Conservation (phyloP, 768 basidiomycete species). For the Pulveroboletus sp. region DNA sequence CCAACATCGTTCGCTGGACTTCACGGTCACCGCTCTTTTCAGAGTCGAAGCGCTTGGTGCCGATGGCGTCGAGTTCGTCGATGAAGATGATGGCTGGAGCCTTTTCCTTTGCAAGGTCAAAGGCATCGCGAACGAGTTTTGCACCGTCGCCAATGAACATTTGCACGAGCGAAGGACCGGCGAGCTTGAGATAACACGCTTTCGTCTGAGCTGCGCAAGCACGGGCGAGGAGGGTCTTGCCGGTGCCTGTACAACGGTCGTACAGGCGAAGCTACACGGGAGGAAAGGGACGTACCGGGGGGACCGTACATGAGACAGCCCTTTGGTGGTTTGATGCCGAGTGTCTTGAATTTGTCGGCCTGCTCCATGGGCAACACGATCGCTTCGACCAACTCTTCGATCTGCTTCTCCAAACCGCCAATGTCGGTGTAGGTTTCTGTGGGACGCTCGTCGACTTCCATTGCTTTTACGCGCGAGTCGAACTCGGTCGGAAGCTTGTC, state of each 20-base stretch:
- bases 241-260: constrained; percentile 58
- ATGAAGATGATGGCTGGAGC: constrained; percentile 99
- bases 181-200: constrained; percentile 96
- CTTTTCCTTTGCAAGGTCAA: constrained; percentile 97
- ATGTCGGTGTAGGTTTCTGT: constrained; percentile 98
- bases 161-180: constrained; percentile 95
- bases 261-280: background rate
- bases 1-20: constrained; percentile 99
- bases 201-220: constrained; percentile 98
- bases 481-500: constrained; percentile 96
- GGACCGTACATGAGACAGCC: constrained; percentile 99
- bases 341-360: constrained; percentile 94
- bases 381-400: constrained; percentile 96
- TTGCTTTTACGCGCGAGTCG: constrained; percentile 97
- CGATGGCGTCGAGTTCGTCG: constrained; percentile 97
- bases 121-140: constrained; percentile 96
- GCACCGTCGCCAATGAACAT: constrained; percentile 99
- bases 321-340: constrained; percentile 98
- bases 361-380: constrained; percentile 99
- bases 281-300: constrained; percentile 57
- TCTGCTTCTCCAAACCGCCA: constrained; percentile 98
- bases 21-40: constrained; percentile 99
- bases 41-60: constrained; percentile 96
- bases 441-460: constrained; percentile 98
- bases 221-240: constrained; percentile 95